Evolutionary conservation across 2,329 filamentous ascomycete species (phyloP).

Genomic region (Calonectria honghensis): DNA sequence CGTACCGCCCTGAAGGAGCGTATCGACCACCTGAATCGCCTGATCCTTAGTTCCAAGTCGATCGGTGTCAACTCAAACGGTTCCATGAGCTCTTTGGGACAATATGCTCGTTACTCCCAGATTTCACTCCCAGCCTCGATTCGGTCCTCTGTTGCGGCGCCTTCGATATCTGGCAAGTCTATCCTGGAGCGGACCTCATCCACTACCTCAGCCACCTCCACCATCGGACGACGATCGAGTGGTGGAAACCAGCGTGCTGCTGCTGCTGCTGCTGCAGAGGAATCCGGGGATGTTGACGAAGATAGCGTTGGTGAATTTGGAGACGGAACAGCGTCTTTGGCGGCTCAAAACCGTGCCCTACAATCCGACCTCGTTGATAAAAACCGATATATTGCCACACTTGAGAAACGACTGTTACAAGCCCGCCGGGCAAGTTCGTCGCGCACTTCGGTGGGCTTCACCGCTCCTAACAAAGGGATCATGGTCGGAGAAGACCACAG

Average conservation of each 20-base stretch:
- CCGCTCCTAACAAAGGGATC: constrained; percentile 75
- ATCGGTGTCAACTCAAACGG: constrained; percentile 91
- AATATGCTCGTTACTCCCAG: constrained; percentile 77
- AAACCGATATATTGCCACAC: constrained; percentile 94
- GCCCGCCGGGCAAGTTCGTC: constrained; percentile 93
- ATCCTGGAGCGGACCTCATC: constrained; percentile 80
- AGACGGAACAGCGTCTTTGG: constrained; percentile 87
- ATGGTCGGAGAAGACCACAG: constrained; percentile 88
- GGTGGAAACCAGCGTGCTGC: constrained; percentile 62
- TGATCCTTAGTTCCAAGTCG: constrained; percentile 97
- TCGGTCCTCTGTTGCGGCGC: constrained; percentile 82
- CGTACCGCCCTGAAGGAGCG: constrained; percentile 96
- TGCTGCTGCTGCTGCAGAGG: constrained; percentile 66
- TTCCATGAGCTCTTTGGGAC: constrained; percentile 80
- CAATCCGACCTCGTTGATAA: constrained; percentile 98
- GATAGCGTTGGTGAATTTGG: constrained; percentile 88
- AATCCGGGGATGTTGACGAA: constrained; percentile 74
- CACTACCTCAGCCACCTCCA: constrained; percentile 78
- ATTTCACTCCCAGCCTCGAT: constrained; percentile 73
- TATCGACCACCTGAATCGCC: constrained; percentile 95
- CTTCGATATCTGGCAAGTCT: constrained; percentile 72
- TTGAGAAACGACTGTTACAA: constrained; percentile 94
- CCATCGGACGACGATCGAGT: constrained; percentile 73
- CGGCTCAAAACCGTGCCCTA: constrained; percentile 91
- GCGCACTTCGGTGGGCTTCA: constrained; percentile 85